phyloP scores from a whole-genome alignment of 805 yeast species.

The Metschnikowia cubensis region DNA sequence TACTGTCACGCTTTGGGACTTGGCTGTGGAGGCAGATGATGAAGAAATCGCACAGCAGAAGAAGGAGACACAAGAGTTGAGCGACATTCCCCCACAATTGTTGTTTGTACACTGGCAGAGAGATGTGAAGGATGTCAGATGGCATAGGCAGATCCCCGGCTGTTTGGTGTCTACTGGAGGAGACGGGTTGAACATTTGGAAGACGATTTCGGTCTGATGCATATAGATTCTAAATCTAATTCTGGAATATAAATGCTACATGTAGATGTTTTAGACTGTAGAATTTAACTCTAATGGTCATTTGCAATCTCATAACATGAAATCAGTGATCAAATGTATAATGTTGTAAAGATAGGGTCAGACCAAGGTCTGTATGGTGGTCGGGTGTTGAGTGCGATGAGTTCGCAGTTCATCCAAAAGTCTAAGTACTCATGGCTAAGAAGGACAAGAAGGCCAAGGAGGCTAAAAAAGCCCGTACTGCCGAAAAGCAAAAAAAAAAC shows the following conservation, averaged over 20 bases:
- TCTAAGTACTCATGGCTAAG: conserved; percentile 63
- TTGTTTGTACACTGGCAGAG: conserved; percentile 97
- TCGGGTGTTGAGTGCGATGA: not conserved
- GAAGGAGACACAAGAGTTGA: conserved; percentile 71
- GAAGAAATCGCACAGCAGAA: conserved; percentile 89
- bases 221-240: not conserved
- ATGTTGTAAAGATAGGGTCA: not conserved
- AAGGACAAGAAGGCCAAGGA: conserved; percentile 82
- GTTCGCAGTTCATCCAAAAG: not conserved
- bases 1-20: conserved; percentile 96
- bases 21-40: conserved; percentile 96
- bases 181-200: conserved; percentile 93
- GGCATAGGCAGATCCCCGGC: conserved; percentile 98
- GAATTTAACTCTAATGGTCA: not conserved
- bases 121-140: conserved; percentile 95
- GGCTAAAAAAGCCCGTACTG: conserved; percentile 84
- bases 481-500: conserved; percentile 76
- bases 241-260: not conserved
- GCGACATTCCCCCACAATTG: conserved; percentile 91
- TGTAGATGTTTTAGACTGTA: not conserved
- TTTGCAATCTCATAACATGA: not conserved
- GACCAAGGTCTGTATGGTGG: not conserved
- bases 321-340: not conserved
- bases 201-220: conserved; percentile 81
- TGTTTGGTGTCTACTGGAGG: conserved; percentile 91